phyloP scores from a whole-genome alignment of 208 protist genomes.

The Leishmania mexicana region DNA sequence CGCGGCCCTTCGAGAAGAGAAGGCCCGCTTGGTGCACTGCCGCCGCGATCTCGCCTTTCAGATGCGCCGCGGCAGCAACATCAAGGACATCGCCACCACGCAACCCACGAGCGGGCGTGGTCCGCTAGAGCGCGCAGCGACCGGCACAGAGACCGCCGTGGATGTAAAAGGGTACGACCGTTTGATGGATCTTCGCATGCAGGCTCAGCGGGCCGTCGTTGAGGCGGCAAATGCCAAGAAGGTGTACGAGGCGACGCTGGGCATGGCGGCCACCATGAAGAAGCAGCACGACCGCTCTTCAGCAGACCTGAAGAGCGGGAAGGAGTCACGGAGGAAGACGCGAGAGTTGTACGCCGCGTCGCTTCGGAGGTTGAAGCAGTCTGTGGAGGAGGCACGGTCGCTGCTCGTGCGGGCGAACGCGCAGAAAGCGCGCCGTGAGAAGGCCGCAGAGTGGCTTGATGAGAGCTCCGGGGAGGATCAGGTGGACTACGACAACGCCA shows the following conservation, averaged over 20 bases:
- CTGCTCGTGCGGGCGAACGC: constrained; percentile 14
- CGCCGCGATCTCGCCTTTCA: constrained; percentile 54
- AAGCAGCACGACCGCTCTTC: constrained; percentile 13
- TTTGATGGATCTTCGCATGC: constrained; percentile 45
- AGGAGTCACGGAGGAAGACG: constrained; percentile 14
- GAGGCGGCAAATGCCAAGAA: constrained; percentile 34
- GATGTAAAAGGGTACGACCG: constrained; percentile 45
- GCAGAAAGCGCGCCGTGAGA: constrained; percentile 1
- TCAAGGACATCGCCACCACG: constrained; percentile 50
- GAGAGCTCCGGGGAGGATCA: constrained; percentile 6
- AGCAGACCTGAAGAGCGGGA: neutral
- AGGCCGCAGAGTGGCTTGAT: constrained; percentile 1
- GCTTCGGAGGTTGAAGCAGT: constrained; percentile 4
- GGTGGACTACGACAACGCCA: constrained; percentile 11
- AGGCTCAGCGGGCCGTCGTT: constrained; percentile 33
- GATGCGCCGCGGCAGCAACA: constrained; percentile 67
- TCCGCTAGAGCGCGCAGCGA: constrained; percentile 30
- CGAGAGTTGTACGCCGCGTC: constrained; percentile 9
- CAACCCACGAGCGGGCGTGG: constrained; percentile 31
- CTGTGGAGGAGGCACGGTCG: constrained; percentile 11
- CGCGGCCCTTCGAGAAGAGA: constrained; percentile 36
- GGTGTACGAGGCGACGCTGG: constrained; percentile 7
- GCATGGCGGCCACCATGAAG: constrained; percentile 12
- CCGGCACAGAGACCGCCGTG: constrained; percentile 22
- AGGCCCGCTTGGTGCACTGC: constrained; percentile 32